Evolutionary conservation across 805 yeast genomes (phyloP), one percentile per base, ranked within the genome.

Genomic region (Wickerhamomyces bovis): DNA sequence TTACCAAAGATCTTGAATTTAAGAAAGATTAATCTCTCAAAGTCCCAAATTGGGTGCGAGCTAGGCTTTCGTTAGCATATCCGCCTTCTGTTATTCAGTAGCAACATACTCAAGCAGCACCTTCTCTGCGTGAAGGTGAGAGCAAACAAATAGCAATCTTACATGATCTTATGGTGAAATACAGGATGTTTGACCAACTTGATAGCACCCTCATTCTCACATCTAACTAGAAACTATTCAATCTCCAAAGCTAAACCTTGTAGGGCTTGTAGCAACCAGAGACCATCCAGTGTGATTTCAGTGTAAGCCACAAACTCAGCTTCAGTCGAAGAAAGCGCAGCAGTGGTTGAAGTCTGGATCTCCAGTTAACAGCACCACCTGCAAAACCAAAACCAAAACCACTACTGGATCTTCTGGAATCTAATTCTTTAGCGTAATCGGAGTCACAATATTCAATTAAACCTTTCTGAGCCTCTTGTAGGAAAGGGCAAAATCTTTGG

Each of bases 281-380:
- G 9, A 2, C 26, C 41, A 6, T 44, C 47, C 13, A 35, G 38
- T 9, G 39, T 23, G 1, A 30, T 30, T 23, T 44, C 46, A 18
- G 40, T 39, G 12, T 39, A 7, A n/a, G 46, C 40, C n/a, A 44
- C 31, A 19, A 22, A 44, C 36, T 44, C 46, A 18, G 48, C 44
- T 38, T 46, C 49, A 6, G 45, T 35, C 12, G 41, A 30, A 11
- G 39, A 33, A 26, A 46, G 30, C 7, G 48, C 48, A 31, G 42
- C 36, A 12, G 38, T 28, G 33, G 12, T 31, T 46, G 45, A n/a
- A 18, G 19, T 26, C n/a, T 28, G n/a, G 45, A 28, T 20, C 30
- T 46, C 46, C 49, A 43, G 19, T 12, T 25, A 18, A 39, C 23
- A 7, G 42, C 22, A 25, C 13, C 42, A 23, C 16, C 20, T 4